Conservation (phyloP, 192 early-diverging fungal genomes). For the Coemansia sp. region DNA sequence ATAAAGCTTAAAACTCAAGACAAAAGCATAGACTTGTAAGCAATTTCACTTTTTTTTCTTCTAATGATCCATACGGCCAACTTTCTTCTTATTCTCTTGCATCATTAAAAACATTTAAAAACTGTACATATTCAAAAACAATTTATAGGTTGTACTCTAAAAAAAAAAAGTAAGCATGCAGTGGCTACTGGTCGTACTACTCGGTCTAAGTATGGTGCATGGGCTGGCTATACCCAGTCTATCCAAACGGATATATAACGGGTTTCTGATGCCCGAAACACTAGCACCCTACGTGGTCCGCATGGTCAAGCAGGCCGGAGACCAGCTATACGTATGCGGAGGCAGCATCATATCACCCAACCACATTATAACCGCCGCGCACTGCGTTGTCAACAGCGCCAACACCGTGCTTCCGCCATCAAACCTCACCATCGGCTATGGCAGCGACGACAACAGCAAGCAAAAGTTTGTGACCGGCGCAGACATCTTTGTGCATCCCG, state of each 20-base stretch:
- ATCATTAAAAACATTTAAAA: no score
- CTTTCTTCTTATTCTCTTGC: no score
- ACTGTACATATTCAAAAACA: no score
- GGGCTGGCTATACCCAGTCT: neutral
- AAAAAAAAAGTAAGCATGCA: no score
- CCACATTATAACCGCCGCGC: conserved; percentile 33
- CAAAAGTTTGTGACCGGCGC: conserved; percentile 16
- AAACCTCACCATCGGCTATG: conserved; percentile 27
- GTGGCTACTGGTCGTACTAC: no score
- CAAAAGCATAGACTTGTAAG: neutral
- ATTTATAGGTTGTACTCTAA: no score
- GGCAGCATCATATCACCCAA: conserved; percentile 32
- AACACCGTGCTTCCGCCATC: neutral
- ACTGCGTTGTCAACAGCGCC: conserved; percentile 29
- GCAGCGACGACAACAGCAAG: conserved; percentile 15
- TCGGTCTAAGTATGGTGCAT: no score
- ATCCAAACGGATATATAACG: conserved; percentile 29
- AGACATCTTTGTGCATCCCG: conserved; percentile 18
- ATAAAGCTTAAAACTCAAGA: neutral
- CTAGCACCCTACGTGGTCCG: conserved; percentile 24
- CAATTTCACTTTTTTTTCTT: no score
- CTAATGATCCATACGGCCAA: no score
- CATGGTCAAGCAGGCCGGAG: neutral
- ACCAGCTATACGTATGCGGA: conserved; percentile 25
- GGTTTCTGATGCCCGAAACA: conserved; percentile 22